Percentiles rank a stretch among this genome's conserved stretches.
These are phyloP conservation scores for Earliella scabrosa DNA, from an alignment of 1,284 basidiomycete genomes.

Conservation along the genomic window DNA sequence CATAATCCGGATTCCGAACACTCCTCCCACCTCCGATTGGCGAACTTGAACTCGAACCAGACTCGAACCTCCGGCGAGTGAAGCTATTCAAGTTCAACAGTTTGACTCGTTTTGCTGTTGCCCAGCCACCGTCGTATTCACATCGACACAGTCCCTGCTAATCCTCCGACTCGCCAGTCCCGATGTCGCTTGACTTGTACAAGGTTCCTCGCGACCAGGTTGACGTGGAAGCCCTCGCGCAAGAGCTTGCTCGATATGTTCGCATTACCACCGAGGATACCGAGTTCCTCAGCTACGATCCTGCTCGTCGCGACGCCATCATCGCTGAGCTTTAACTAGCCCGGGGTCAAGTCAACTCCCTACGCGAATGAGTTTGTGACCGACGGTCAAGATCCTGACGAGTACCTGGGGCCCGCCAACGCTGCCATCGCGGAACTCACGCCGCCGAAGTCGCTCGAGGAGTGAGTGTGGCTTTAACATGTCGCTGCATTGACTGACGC, in stretches of 20 bases:
- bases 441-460: slow-evolving; percentile 8
- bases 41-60: no score
- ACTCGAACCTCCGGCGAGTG: no score
- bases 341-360: background rate
- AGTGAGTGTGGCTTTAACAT: slow-evolving; percentile 3
- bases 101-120: no score
- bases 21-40: no score
- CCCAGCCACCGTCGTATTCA: no score
- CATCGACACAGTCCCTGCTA: no score
- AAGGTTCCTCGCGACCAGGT: background rate
- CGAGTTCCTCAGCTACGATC: slow-evolving; percentile 4
- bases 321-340: slow-evolving; percentile 5
- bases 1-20: no score
- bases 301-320: slow-evolving; percentile 4
- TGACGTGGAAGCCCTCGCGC: background rate
- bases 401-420: slow-evolving; percentile 4
- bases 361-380: background rate
- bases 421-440: slow-evolving; percentile 11
- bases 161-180: background rate
- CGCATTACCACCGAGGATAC: slow-evolving; percentile 1
- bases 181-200: background rate
- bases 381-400: background rate
- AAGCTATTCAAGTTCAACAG: no score
- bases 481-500: background rate
- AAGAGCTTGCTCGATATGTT: background rate